Evolutionary conservation across 2,329 filamentous ascomycete species (phyloP).

Genomic region (Aureobasidium sp.): DNA sequence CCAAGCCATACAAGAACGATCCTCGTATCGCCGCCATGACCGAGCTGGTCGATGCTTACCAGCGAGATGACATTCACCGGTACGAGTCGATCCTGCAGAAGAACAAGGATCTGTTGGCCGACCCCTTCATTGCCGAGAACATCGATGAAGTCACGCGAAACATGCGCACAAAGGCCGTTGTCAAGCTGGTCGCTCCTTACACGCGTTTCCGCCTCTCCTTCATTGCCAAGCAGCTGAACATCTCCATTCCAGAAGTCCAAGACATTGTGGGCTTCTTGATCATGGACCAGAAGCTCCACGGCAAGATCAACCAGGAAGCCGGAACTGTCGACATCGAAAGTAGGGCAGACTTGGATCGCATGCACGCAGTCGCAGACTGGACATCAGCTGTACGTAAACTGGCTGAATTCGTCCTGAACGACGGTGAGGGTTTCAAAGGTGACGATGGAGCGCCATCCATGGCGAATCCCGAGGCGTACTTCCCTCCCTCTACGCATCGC

Average conservation of each 20-base stretch:
- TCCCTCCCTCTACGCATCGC: constrained; percentile 14
- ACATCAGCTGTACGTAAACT: constrained; percentile 61
- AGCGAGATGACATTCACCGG: constrained; percentile 84
- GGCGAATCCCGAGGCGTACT: constrained; percentile 12
- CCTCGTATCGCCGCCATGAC: constrained; percentile 96
- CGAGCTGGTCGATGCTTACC: constrained; percentile 91
- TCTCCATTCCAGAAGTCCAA: constrained; percentile 77
- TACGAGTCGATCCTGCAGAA: constrained; percentile 84
- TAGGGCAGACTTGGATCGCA: constrained; percentile 64
- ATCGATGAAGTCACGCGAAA: constrained; percentile 98
- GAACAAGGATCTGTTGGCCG: constrained; percentile 81
- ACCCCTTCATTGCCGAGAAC: constrained; percentile 96
- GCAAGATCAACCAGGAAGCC: constrained; percentile 81
- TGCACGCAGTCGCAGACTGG: constrained; percentile 67
- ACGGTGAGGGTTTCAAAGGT: constrained; percentile 63
- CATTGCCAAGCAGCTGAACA: constrained; percentile 82
- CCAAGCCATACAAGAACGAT: constrained; percentile 95
- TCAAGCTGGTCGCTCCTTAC: constrained; percentile 92
- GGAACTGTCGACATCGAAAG: constrained; percentile 77
- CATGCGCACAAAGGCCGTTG: constrained; percentile 91
- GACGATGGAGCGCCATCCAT: constrained; percentile 31
- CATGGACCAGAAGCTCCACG: constrained; percentile 77
- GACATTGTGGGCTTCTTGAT: constrained; percentile 96
- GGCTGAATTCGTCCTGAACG: constrained; percentile 66
- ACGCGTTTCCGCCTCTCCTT: constrained; percentile 83